phyloP scores from a whole-genome alignment of 148 eudicot species.

The Rhododendron kiyosumense region DNA sequence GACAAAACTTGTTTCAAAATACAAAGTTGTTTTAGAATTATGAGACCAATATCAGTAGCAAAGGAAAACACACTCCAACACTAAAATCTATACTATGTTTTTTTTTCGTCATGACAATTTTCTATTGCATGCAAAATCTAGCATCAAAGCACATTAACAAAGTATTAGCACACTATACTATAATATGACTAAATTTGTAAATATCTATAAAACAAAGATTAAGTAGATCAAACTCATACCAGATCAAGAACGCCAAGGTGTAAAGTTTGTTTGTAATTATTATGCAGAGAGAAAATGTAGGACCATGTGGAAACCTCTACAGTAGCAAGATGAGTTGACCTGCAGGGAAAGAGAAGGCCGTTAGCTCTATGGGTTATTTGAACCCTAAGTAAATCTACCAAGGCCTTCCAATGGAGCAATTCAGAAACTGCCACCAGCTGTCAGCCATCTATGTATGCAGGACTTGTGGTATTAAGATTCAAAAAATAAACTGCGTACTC shows the following conservation, averaged over 20 bases:
- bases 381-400: background rate
- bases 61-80: no score
- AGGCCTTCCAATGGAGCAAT: background rate
- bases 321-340: background rate
- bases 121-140: no score
- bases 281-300: background rate
- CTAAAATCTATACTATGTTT: no score
- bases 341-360: background rate
- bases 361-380: background rate
- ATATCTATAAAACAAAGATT: no score
- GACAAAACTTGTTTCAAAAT: no score
- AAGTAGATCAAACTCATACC: no score
- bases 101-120: no score
- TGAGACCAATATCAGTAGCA: no score
- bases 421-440: background rate
- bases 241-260: background rate
- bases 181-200: no score
- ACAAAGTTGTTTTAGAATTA: no score
- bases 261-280: background rate
- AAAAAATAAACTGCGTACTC: background rate
- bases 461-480: background rate
- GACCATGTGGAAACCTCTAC: background rate
- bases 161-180: no score
- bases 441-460: background rate
- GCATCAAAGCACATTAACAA: no score